These are phyloP conservation scores for Fragaria nilgerrensis DNA, from an alignment of 306 rosid species.

Conservation along the genomic window DNA sequence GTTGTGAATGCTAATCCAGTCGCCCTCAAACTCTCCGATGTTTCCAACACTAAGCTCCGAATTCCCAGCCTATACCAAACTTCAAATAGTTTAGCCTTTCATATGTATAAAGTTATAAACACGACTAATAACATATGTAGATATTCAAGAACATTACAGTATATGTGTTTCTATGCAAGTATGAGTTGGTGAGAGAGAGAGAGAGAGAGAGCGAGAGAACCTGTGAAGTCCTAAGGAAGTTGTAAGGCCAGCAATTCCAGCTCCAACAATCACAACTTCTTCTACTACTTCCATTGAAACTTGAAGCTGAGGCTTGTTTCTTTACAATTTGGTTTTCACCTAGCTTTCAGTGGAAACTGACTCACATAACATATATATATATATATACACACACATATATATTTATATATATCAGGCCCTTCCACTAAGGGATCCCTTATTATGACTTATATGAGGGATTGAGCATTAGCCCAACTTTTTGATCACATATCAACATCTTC, in stretches of 20 bases:
- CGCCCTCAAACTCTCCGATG: constrained; percentile 49
- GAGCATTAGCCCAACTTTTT: no score
- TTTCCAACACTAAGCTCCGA: constrained; percentile 66
- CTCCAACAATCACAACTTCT: constrained; percentile 77
- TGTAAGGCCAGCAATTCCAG: constrained; percentile 78
- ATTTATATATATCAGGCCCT: no score
- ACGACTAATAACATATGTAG: background rate
- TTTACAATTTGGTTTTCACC: no score
- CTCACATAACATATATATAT: no score
- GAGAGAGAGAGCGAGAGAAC: background rate
- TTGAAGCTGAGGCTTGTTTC: no score
- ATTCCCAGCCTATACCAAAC: constrained; percentile 45
- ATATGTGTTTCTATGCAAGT: background rate
- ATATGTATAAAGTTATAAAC: background rate
- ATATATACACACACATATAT: no score
- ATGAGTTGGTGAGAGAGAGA: background rate
- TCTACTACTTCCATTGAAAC: constrained; percentile 8
- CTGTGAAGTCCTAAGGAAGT: constrained; percentile 63
- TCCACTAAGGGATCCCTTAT: no score
- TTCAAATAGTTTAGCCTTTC: no score
- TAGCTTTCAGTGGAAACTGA: no score
- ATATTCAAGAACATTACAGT: background rate
- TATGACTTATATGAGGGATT: no score
- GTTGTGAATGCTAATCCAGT: constrained; percentile 58
- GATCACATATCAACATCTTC: no score